Evolutionary conservation across 148 eudicot genomes (phyloP).

Genomic region (Vaccinium corymbosum): DNA sequence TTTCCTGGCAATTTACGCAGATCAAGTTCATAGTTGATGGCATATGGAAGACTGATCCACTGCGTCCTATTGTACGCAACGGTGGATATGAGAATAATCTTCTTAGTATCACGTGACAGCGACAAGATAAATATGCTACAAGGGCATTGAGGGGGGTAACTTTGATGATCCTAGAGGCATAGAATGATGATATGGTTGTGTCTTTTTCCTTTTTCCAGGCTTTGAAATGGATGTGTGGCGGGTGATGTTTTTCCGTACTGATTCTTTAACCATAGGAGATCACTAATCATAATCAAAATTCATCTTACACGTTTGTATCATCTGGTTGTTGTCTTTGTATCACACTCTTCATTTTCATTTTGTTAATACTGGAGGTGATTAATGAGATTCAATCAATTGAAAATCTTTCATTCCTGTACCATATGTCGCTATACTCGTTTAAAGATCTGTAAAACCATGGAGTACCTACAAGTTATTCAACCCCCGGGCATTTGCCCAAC

Average conservation of each 20-base stretch:
- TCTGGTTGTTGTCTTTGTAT: background rate
- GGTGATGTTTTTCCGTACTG: background rate
- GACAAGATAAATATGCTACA: background rate
- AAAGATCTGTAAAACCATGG: no score
- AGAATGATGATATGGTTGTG: no score
- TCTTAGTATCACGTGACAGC: constrained; percentile 40
- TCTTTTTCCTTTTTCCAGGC: background rate
- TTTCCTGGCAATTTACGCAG: constrained; percentile 36
- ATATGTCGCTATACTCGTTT: background rate
- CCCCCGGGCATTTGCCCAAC: no score
- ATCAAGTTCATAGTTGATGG: constrained; percentile 94
- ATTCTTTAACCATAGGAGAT: constrained; percentile 5
- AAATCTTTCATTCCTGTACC: background rate
- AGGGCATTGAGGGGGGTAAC: background rate
- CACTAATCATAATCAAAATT: background rate
- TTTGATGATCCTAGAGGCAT: background rate
- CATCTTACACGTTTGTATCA: background rate
- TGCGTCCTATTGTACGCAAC: constrained; percentile 63
- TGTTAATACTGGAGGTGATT: background rate
- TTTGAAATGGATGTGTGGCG: background rate
- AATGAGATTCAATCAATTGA: background rate
- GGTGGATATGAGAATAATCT: constrained; percentile 69
- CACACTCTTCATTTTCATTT: background rate
- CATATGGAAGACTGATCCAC: constrained; percentile 74
- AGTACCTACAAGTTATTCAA: no score